phyloP scores from a whole-genome alignment of 306 rosid genomes.

The Citrullus colocynthis region DNA sequence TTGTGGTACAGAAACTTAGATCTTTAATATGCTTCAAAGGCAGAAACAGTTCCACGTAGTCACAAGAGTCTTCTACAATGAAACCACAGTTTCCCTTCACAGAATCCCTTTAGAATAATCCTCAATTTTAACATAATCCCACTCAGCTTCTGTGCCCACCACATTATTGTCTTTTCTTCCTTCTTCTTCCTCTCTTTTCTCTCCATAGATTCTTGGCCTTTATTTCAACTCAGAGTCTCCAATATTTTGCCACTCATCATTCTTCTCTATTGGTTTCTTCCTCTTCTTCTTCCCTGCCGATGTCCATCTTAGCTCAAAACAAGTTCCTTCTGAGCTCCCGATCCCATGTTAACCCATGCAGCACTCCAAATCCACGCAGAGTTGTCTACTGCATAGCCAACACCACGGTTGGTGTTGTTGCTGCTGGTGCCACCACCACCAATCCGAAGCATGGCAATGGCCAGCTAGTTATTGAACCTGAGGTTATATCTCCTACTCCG shows the following conservation, averaged over 20 bases:
- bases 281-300: conserved; percentile 9
- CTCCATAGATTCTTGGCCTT: neutral
- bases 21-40: neutral
- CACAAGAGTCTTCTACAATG: neutral
- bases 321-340: conserved; percentile 22
- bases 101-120: neutral
- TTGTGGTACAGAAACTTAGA: neutral
- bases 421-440: conserved; percentile 12
- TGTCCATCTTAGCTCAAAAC: conserved; percentile 57
- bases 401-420: conserved; percentile 1
- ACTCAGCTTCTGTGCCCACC: conserved; percentile 33
- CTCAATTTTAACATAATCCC: conserved; percentile 18
- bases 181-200: neutral
- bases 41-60: neutral
- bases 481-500: neutral
- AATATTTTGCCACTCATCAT: neutral
- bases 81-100: neutral
- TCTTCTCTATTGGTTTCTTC: neutral
- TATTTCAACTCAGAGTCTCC: neutral
- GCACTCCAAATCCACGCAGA: neutral
- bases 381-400: conserved; percentile 18
- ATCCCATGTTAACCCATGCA: conserved; percentile 9
- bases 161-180: conserved; percentile 8
- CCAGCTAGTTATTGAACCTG: conserved; percentile 19
- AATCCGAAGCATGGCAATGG: conserved; percentile 8